Evolutionary conservation across 2,329 filamentous ascomycete species (phyloP), one percentile per base, ranked within the genome.

Genomic region (Ophiostoma piceae): DNA sequence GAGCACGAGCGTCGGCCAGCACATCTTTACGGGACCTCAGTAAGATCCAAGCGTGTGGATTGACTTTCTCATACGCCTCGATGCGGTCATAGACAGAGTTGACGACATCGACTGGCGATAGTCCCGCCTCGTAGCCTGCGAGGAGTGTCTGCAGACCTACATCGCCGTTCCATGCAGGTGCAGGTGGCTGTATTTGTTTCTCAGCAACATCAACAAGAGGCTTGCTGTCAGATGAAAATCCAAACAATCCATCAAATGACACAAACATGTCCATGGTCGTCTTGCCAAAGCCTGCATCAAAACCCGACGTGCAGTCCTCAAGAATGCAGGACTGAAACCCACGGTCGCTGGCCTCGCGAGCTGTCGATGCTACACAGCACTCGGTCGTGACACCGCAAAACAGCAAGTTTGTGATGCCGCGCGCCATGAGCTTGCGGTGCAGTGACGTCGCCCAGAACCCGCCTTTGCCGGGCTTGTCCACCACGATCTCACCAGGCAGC

Each of bases 181-280:
- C 51, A 26, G 51, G 22, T 11, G 8, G 1, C 8, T 26, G n/a
- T 7, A 3, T 4, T 11, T 6, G n/a, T 57, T 29, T 11, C 9
- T 3, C n/a, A 3, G 51, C 22, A 57, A 11, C 12, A 3, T 57
- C n/a, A 12, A 57, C 51, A 26, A 57, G 51, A 12, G n/a, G n/a
- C 3, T 12, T 57, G n/a, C 51, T 57, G n/a, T 22, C 22, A 14
- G 51, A 57, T 26, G 51, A 78, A 73, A 83, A 84, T 1, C 83
- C 83, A 73, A 84, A 84, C 0, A 84, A 78, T 1, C 84, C 83
- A 73, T 85, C 83, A 68, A 82, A 83, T 60, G 81, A 81, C 72
- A 80, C 81, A 39, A 85, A 77, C 73, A 81, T 84, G 71, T 84
- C 83, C n/a, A 85, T 74, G 4, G 82, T 81, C 4, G 79, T 79